Evolutionary conservation across 2,329 filamentous ascomycete genomes (phyloP).

Genomic region (Fusarium stilboides): DNA sequence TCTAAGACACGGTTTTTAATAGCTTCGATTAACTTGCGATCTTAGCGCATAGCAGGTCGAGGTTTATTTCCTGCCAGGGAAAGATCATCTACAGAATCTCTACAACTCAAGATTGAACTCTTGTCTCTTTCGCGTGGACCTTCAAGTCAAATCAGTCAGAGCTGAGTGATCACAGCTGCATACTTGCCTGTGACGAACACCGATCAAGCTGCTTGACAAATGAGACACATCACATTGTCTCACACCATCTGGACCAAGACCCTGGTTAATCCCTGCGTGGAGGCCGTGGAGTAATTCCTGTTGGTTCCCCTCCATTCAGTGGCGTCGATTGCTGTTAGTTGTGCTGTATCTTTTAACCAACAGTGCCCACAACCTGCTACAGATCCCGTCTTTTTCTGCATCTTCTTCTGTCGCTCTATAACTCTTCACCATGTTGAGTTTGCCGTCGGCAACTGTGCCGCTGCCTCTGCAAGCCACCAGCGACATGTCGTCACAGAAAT

Average conservation of each 20-base stretch:
- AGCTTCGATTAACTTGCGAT: no score
- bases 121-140: no score
- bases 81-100: neutral
- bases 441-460: neutral
- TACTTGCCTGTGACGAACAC: neutral
- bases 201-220: neutral
- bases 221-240: constrained; percentile 7
- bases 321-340: neutral
- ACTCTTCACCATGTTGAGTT: neutral
- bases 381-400: neutral
- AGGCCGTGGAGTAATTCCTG: neutral
- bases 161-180: neutral
- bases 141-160: neutral
- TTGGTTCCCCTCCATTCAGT: no score
- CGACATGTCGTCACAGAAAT: constrained; percentile 22
- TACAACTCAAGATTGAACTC: neutral
- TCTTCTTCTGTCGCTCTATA: neutral
- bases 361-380: neutral
- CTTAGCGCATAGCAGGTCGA: no score
- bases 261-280: constrained; percentile 1
- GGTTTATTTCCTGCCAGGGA: no score
- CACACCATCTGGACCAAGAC: neutral
- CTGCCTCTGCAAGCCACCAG: constrained; percentile 4
- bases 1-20: no score
- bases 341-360: neutral